phyloP scores from a whole-genome alignment of 805 yeast genomes.

The Nakazawaea pomicola region DNA sequence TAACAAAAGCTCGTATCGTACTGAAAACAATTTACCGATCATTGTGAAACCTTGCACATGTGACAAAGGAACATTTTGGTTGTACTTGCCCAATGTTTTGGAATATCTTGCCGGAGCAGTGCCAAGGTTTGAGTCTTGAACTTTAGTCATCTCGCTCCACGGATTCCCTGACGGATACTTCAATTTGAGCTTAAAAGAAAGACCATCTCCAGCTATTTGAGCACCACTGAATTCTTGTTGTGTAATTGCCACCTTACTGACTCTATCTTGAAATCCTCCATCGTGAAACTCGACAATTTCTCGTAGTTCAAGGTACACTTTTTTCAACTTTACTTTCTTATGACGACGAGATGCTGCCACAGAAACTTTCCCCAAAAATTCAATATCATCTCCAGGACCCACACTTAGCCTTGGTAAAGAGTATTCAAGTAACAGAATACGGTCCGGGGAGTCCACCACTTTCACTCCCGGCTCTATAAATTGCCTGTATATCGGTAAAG shows the following conservation, averaged over 20 bases:
- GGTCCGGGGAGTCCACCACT: slow-evolving; percentile 40
- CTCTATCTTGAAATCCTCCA: slow-evolving; percentile 28
- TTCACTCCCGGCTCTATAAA: slow-evolving; percentile 49
- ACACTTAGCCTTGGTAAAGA: slow-evolving; percentile 46
- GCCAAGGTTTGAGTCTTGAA: neutral
- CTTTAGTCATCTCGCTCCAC: slow-evolving; percentile 1
- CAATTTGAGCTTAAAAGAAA: slow-evolving; percentile 20
- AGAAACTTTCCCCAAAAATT: slow-evolving; percentile 32
- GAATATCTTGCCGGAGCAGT: neutral
- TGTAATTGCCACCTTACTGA: slow-evolving; percentile 1
- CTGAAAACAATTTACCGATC: slow-evolving; percentile 43
- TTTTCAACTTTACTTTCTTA: slow-evolving; percentile 33
- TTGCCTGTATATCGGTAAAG: slow-evolving; percentile 50
- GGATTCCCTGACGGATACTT: slow-evolving; percentile 28
- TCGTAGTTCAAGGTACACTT: slow-evolving; percentile 41
- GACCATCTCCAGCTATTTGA: slow-evolving; percentile 25
- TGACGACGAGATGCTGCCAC: neutral
- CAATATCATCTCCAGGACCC: slow-evolving; percentile 51
- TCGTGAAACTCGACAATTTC: slow-evolving; percentile 53
- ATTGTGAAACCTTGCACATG: slow-evolving; percentile 49
- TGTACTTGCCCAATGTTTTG: slow-evolving; percentile 16
- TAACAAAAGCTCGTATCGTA: slow-evolving; percentile 45
- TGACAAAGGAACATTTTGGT: slow-evolving; percentile 25
- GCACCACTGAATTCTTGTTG: slow-evolving; percentile 14
- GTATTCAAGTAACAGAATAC: slow-evolving; percentile 40